Conservation (phyloP, 176 grass and related monocot genomes). For the Triticum timopheevii region DNA sequence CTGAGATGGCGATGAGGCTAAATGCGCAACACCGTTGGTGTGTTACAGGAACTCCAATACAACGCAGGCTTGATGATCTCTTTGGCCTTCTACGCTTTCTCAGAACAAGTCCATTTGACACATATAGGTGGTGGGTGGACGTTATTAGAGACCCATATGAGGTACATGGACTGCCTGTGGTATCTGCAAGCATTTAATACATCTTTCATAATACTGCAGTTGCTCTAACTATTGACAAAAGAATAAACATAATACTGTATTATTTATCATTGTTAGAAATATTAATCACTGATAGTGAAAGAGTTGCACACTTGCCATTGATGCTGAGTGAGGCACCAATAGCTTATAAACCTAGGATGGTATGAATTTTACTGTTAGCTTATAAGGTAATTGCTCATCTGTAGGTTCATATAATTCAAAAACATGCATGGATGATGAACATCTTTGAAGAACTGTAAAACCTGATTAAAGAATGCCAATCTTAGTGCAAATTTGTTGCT, state of each 20-base stretch:
- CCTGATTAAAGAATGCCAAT: neutral
- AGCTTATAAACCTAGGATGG: neutral
- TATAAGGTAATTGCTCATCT: slow-evolving; percentile 3
- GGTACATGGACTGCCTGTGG: slow-evolving; percentile 44
- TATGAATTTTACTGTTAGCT: slow-evolving; percentile 15
- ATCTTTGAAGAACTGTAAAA: slow-evolving; percentile 18
- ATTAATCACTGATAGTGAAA: neutral
- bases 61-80: slow-evolving; percentile 79
- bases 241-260: neutral
- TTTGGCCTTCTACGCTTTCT: slow-evolving; percentile 92
- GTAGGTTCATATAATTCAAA: slow-evolving; percentile 16
- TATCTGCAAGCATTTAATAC: slow-evolving; percentile 13
- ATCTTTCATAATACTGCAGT: neutral
- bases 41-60: slow-evolving; percentile 94
- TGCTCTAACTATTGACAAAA: slow-evolving; percentile 11
- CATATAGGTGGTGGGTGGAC: slow-evolving; percentile 92
- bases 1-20: slow-evolving; percentile 94
- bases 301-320: neutral
- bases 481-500: neutral
- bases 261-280: slow-evolving; percentile 16
- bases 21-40: slow-evolving; percentile 83
- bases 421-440: slow-evolving; percentile 1
- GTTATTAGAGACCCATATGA: slow-evolving; percentile 94
- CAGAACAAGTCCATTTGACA: slow-evolving; percentile 71
- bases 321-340: neutral